Evolutionary conservation across 148 eudicot genomes (phyloP).

Genomic region (Limonium bicolor): DNA sequence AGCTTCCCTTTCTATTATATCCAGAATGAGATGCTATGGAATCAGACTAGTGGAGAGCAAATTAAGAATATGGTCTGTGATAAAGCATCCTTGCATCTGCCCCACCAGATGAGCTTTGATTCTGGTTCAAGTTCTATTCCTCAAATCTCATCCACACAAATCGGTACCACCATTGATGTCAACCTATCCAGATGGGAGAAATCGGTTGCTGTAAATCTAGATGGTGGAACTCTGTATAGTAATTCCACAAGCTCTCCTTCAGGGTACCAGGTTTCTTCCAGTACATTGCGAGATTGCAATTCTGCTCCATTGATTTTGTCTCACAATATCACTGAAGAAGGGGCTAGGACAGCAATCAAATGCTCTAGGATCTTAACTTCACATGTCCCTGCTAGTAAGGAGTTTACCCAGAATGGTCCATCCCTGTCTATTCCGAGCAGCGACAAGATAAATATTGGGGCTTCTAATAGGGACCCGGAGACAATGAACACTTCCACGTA

Average conservation of each 20-base stretch:
- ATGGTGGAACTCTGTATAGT: constrained; percentile 31
- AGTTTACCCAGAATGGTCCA: constrained; percentile 24
- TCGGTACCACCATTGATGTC: constrained; percentile 20
- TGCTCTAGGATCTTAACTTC: constrained; percentile 51
- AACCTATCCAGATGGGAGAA: constrained; percentile 36
- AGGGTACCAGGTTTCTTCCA: constrained; percentile 29
- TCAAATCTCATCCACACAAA: constrained; percentile 22
- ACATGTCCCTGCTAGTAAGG: constrained; percentile 22
- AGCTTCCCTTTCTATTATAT: no score
- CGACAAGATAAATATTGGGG: constrained; percentile 20
- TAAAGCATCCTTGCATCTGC: no score
- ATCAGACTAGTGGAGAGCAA: no score
- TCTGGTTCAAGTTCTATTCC: no score
- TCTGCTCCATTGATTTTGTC: constrained; percentile 36
- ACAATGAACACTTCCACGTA: constrained; percentile 33
- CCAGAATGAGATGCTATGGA: no score
- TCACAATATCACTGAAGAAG: constrained; percentile 71
- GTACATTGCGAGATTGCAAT: constrained; percentile 34
- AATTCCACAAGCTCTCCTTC: constrained; percentile 26
- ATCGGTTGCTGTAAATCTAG: constrained; percentile 23
- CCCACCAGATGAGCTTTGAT: constrained; percentile 26
- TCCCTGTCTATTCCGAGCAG: constrained; percentile 21
- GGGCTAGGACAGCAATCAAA: constrained; percentile 71
- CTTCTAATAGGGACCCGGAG: constrained; percentile 27
- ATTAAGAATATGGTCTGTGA: no score